A percentile compares a stretch with the other conserved stretches of the same genome.
These are phyloP conservation scores for Yamadazyma atlantica DNA, from an alignment of 1,139 yeast species.

Conservation along the genomic window DNA sequence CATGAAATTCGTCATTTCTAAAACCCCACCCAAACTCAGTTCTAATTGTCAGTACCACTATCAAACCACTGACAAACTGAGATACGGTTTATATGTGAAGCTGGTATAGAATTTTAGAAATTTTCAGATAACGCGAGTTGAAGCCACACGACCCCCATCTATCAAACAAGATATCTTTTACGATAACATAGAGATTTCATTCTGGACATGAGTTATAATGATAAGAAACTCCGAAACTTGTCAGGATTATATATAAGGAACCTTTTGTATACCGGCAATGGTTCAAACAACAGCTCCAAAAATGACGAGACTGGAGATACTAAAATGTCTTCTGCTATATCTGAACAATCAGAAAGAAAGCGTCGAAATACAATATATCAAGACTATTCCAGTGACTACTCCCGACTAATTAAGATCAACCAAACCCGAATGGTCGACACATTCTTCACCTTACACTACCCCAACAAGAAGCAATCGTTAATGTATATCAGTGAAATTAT, in stretches of 20 bases:
- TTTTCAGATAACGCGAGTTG: neutral
- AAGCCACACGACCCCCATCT: neutral
- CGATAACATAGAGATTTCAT: too few relatives aligned
- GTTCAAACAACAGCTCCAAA: neutral
- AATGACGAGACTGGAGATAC: neutral
- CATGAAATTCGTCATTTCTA: slow-evolving; percentile 30
- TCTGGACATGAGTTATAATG: slow-evolving; percentile 6
- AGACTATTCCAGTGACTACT: slow-evolving; percentile 9
- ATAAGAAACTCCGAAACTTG: slow-evolving; percentile 15
- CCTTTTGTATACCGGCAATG: slow-evolving; percentile 2
- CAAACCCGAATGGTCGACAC: slow-evolving; percentile 23
- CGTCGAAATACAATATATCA: slow-evolving; percentile 5
- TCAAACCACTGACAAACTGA: too few relatives aligned
- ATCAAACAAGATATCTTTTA: too few relatives aligned
- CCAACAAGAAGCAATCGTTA: slow-evolving; percentile 17
- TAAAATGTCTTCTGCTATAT: neutral
- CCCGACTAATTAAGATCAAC: slow-evolving; percentile 11
- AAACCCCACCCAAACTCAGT: too few relatives aligned
- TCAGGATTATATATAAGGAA: slow-evolving; percentile 11
- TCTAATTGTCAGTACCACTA: too few relatives aligned
- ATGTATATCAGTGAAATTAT: slow-evolving; percentile 40
- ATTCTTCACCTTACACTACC: slow-evolving; percentile 28
- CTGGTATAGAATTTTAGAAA: neutral
- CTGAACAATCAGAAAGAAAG: neutral
- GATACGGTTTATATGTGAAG: neutral